Conservation (phyloP, 169 alveolate genomes). For the Plasmodium cynomolgi region DNA sequence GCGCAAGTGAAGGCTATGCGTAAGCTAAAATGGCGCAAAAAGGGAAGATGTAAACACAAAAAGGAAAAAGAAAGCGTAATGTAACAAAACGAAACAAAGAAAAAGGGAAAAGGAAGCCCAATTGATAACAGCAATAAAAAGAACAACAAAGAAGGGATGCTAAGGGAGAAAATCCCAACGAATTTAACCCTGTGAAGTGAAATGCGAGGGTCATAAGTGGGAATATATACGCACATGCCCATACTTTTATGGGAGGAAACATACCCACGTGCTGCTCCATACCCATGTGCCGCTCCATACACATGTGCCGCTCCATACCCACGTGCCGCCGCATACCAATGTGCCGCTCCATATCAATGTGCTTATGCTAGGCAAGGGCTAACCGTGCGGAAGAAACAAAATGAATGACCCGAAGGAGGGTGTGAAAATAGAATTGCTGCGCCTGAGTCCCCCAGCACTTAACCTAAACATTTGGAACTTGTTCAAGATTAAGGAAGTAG, state of each 20-base stretch:
- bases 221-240: neutral
- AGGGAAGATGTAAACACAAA: neutral
- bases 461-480: conserved; percentile 56
- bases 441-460: conserved; percentile 35
- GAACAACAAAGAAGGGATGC: neutral
- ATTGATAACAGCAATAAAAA: neutral
- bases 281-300: neutral
- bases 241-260: neutral
- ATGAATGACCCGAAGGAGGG: conserved; percentile 70
- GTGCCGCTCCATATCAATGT: neutral
- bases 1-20: neutral
- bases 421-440: conserved; percentile 47
- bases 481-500: conserved; percentile 38
- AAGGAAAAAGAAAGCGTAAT: neutral
- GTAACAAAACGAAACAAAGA: neutral
- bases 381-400: neutral
- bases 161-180: neutral
- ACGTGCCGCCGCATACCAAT: neutral
- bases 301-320: neutral
- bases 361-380: conserved; percentile 1
- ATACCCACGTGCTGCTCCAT: neutral
- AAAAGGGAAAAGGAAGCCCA: neutral
- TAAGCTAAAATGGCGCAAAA: neutral
- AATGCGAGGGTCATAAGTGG: neutral
- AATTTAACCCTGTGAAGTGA: neutral